Evolutionary conservation across 371 early-diverging fungal genomes (phyloP).

Genomic region (Mucor irregularis): DNA sequence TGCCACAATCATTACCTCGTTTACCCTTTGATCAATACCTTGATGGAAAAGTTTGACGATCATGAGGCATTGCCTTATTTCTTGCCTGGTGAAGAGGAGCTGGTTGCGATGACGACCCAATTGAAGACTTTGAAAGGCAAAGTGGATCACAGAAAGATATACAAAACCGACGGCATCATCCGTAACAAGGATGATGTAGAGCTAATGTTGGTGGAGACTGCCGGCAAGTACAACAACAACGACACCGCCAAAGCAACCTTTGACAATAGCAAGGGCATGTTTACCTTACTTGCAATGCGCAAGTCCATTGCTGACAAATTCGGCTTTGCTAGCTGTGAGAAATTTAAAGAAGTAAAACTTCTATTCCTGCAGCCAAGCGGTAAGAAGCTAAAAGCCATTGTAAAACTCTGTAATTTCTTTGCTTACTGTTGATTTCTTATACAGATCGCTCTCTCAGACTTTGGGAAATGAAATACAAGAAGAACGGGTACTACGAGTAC

Average conservation of each 20-base stretch:
- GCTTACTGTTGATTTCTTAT: too few relatives aligned
- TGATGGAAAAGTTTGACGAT: neutral
- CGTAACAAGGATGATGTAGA: too few relatives aligned
- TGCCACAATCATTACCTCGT: neutral
- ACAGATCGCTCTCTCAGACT: too few relatives aligned
- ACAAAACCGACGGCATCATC: neutral
- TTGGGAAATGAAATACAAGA: too few relatives aligned
- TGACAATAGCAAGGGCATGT: conserved; percentile 36
- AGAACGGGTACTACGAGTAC: too few relatives aligned
- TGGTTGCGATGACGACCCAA: neutral
- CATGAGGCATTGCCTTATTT: neutral
- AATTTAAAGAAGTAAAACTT: too few relatives aligned
- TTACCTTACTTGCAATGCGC: conserved; percentile 32
- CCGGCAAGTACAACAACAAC: neutral
- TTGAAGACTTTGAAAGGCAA: neutral
- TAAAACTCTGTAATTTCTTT: too few relatives aligned
- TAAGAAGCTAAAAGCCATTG: too few relatives aligned
- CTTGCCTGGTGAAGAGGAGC: neutral
- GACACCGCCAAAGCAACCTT: conserved; percentile 16
- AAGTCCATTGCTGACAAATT: too few relatives aligned
- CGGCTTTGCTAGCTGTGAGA: too few relatives aligned
- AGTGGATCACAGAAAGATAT: neutral
- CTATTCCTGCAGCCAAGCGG: too few relatives aligned
- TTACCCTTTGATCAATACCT: neutral
- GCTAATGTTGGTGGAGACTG: too few relatives aligned